Evolutionary conservation across 2,329 filamentous ascomycete genomes (phyloP), one percentile per base, ranked within the genome.

Genomic region (Aureobasidium namibiae): DNA sequence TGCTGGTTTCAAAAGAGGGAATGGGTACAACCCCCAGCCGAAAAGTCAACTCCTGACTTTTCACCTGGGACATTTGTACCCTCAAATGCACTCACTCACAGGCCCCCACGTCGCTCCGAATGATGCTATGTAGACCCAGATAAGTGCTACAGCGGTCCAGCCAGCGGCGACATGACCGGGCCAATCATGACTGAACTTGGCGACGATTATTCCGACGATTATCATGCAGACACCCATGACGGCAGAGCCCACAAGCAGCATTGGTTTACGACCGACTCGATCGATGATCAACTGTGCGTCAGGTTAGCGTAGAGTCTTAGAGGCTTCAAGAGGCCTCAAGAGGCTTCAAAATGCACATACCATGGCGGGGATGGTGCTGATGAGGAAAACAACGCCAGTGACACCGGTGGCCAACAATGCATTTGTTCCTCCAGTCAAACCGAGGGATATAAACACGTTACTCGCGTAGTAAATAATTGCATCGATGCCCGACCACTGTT

Each of bases 21-120:
- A n/a, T n/a, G n/a, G n/a, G n/a, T n/a, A n/a, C n/a, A n/a, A n/a
- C n/a, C n/a, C n/a, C n/a, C n/a, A n/a, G n/a, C n/a, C n/a, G n/a
- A n/a, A n/a, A n/a, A n/a, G n/a, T n/a, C n/a, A n/a, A n/a, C n/a
- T n/a, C n/a, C n/a, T n/a, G n/a, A n/a, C n/a, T n/a, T n/a, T n/a
- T n/a, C n/a, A n/a, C n/a, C n/a, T n/a, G n/a, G n/a, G n/a, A n/a
- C n/a, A n/a, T n/a, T n/a, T n/a, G n/a, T n/a, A n/a, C n/a, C n/a
- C n/a, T n/a, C n/a, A n/a, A n/a, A n/a, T n/a, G n/a, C n/a, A n/a
- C n/a, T n/a, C n/a, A n/a, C 84, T 81, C 65, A 83, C 86, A 2
- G 87, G 87, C 0, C 86, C 86, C 87, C 87, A 91, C 0, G 81
- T 84, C 68, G 89, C 90, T 31, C 85, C 88, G 66, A 91, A 91